phyloP scores from a whole-genome alignment of 2,329 filamentous ascomycete species.

The Fusarium sp. region DNA sequence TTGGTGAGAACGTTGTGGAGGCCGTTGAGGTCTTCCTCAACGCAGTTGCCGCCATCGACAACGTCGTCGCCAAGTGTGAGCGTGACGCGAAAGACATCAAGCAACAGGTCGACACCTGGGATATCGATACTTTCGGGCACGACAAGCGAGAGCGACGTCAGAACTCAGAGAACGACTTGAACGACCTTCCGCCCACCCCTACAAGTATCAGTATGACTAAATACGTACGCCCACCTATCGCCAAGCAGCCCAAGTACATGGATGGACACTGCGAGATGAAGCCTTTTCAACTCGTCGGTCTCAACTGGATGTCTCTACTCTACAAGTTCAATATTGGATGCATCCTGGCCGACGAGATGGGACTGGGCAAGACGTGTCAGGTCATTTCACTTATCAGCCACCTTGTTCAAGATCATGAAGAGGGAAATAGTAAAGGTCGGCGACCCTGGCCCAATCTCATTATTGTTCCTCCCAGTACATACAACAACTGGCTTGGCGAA shows the following conservation, averaged over 20 bases:
- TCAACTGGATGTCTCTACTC: conserved; percentile 93
- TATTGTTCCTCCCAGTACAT: conserved; percentile 91
- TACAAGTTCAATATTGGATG: conserved; percentile 86
- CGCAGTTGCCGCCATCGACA: conserved; percentile 87
- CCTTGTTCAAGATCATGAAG: conserved; percentile 76
- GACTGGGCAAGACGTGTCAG: conserved; percentile 95
- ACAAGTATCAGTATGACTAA: conserved; percentile 56
- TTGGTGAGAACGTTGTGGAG: conserved; percentile 68
- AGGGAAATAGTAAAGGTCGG: conserved; percentile 30
- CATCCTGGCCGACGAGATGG: conserved; percentile 98
- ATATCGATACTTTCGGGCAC: conserved; percentile 64
- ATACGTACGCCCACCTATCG: conserved; percentile 61
- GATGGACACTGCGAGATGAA: conserved; percentile 83
- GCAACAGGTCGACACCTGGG: conserved; percentile 63
- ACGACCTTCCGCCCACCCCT: conserved; percentile 61
- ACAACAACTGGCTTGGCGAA: conserved; percentile 96
- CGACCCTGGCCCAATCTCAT: conserved; percentile 82
- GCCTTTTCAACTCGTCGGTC: conserved; percentile 91
- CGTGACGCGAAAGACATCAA: conserved; percentile 73
- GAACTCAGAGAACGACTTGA: conserved; percentile 54
- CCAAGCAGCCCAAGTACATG: conserved; percentile 83
- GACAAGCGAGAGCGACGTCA: conserved; percentile 53
- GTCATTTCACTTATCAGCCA: conserved; percentile 93
- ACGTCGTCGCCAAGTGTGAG: conserved; percentile 84
- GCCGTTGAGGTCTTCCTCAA: conserved; percentile 79